Conservation (phyloP, 441 rosid genomes). For the Capsella rubella region DNA sequence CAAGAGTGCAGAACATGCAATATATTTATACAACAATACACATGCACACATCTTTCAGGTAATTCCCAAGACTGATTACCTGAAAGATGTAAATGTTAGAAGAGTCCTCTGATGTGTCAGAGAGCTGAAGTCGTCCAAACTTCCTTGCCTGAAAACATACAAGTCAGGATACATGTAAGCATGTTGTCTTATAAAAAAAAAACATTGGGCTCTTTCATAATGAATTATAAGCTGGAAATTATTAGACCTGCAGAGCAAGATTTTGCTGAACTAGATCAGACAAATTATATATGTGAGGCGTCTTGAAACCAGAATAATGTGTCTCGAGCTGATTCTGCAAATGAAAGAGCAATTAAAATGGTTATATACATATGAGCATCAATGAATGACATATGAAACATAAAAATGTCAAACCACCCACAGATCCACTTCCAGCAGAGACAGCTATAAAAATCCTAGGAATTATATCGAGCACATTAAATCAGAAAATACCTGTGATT, state of each 20-base stretch:
- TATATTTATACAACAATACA: constrained; percentile 3
- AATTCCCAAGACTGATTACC: constrained; percentile 55
- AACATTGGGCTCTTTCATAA: constrained; percentile 2
- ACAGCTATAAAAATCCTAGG: constrained; percentile 10
- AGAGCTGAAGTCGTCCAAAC: constrained; percentile 70
- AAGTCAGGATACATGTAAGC: constrained; percentile 35
- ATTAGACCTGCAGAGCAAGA: constrained; percentile 79
- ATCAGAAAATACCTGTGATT: constrained; percentile 62
- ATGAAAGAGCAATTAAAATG: constrained; percentile 28
- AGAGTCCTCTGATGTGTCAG: constrained; percentile 71
- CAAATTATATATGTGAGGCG: constrained; percentile 93
- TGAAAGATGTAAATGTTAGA: constrained; percentile 88
- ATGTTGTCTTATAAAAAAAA: constrained; percentile 23
- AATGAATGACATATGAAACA: constrained; percentile 27
- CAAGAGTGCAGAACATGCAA: constrained; percentile 1
- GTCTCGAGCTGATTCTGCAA: constrained; percentile 74
- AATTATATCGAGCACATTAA: constrained; percentile 1
- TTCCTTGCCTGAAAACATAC: constrained; percentile 62
- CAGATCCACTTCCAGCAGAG: constrained; percentile 10
- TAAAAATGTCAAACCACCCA: constrained; percentile 9
- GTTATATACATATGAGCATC: constrained; percentile 42
- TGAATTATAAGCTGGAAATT: constrained; percentile 32
- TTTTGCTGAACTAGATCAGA: constrained; percentile 87
- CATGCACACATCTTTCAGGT: constrained; percentile 17
- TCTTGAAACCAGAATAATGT: constrained; percentile 92